These are phyloP conservation scores for Serendipita sp. DNA, from an alignment of 768 basidiomycete genomes.

Conservation along the genomic window DNA sequence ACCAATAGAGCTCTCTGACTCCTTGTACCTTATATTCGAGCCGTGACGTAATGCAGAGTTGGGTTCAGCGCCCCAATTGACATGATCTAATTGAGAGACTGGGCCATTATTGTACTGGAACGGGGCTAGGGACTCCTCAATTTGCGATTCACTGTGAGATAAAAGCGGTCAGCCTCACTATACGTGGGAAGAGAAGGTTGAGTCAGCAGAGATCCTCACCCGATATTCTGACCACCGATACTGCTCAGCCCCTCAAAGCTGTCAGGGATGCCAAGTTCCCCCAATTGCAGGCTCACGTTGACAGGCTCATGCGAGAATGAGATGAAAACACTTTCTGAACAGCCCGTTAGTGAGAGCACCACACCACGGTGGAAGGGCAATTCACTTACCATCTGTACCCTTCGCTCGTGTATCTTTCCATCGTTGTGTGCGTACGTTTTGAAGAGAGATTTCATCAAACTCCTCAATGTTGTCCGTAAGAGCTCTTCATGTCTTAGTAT, in stretches of 20 bases:
- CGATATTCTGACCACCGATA: neutral
- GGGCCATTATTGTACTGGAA: neutral
- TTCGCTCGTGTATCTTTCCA: no score
- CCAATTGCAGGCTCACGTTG: neutral
- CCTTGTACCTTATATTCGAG: neutral
- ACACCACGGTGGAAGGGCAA: no score
- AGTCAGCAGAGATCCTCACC: neutral
- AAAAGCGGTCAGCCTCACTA: neutral
- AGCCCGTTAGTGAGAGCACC: no score
- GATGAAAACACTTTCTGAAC: no score
- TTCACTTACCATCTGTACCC: no score
- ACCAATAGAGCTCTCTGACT: neutral
- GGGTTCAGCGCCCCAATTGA: neutral
- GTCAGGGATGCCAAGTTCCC: neutral
- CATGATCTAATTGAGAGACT: neutral
- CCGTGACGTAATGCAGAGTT: neutral
- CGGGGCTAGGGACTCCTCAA: neutral
- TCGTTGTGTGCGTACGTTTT: no score
- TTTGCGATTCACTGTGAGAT: neutral
- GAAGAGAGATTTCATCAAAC: no score
- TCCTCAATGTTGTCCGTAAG: no score
- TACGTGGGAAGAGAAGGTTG: neutral
- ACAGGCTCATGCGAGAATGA: neutral
- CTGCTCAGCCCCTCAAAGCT: conserved; percentile 4
- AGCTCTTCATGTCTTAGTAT: no score